Percentiles rank a stretch among this genome's conserved stretches.
These are phyloP conservation scores for Colletotrichum agaves DNA, from an alignment of 2,329 filamentous ascomycete species.

Conservation along the genomic window DNA sequence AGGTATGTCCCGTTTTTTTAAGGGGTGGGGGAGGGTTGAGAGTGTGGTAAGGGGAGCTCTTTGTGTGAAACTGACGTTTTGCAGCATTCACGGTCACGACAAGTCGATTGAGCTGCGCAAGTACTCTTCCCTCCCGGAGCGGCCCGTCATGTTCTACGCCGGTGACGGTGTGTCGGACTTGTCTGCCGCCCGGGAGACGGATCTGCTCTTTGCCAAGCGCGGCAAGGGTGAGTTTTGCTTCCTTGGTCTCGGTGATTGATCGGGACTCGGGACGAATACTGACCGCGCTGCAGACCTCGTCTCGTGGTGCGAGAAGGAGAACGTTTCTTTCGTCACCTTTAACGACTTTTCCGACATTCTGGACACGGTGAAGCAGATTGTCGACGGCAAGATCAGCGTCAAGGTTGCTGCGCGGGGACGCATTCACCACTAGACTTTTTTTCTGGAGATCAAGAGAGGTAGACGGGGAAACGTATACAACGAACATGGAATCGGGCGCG, in stretches of 20 bases:
- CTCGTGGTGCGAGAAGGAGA: constrained; percentile 84
- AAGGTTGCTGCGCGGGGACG: constrained; percentile 72
- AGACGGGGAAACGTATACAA: constrained; percentile 1
- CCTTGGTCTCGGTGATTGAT: not conserved
- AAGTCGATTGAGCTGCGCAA: constrained; percentile 92
- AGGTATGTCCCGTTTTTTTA: too few relatives aligned
- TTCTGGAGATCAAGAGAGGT: not conserved
- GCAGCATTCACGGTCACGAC: constrained; percentile 90
- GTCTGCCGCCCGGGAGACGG: constrained; percentile 90
- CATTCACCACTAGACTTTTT: constrained; percentile 23
- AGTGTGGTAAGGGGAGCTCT: too few relatives aligned
- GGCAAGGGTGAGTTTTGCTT: constrained; percentile 73
- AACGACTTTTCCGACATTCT: constrained; percentile 85
- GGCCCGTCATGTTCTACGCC: constrained; percentile 91
- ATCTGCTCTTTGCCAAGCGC: constrained; percentile 92
- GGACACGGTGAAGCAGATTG: constrained; percentile 79
- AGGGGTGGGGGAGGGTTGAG: too few relatives aligned
- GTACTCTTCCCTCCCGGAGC: constrained; percentile 78
- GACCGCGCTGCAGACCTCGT: constrained; percentile 74
- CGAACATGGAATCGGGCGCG: constrained; percentile 2
- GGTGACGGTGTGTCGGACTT: constrained; percentile 95
- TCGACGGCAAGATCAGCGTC: constrained; percentile 76
- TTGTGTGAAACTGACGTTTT: not conserved
- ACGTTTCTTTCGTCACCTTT: constrained; percentile 89
- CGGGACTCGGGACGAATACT: constrained; percentile 19